Conservation (phyloP, 2,329 filamentous ascomycete genomes). For the Fonsecaea multimorphosa region DNA sequence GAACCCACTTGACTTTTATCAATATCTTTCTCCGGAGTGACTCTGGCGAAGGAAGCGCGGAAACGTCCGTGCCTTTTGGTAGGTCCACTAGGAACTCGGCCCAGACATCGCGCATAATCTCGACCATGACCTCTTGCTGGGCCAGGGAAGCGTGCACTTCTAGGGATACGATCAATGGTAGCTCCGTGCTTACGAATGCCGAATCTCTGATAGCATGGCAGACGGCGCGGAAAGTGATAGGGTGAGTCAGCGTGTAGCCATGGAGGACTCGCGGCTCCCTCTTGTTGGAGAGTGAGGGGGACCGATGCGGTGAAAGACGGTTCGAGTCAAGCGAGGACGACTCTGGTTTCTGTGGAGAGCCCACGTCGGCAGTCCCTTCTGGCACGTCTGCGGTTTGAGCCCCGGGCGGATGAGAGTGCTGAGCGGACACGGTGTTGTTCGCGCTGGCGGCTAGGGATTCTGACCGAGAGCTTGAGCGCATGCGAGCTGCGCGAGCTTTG, state of each 20-base stretch:
- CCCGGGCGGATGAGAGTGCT: not conserved
- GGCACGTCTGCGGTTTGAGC: not conserved
- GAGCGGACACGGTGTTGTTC: not conserved
- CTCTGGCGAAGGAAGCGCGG: conserved; percentile 69
- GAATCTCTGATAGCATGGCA: conserved; percentile 78
- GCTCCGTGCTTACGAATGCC: conserved; percentile 75
- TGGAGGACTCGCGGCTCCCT: conserved; percentile 82
- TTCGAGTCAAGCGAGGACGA: conserved; percentile 14
- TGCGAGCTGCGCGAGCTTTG: conserved; percentile 36
- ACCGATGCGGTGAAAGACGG: conserved; percentile 28
- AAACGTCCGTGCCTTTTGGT: conserved; percentile 44
- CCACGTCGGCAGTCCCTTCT: not conserved
- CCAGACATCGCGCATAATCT: conserved; percentile 93
- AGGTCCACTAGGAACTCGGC: conserved; percentile 72
- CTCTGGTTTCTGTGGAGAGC: conserved; percentile 3
- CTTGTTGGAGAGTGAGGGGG: conserved; percentile 39
- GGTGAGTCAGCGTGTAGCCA: conserved; percentile 82
- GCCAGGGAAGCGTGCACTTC: conserved; percentile 84
- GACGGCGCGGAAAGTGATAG: conserved; percentile 86
- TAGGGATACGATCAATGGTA: conserved; percentile 88
- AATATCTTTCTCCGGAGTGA: conserved; percentile 80
- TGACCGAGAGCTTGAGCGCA: conserved; percentile 34
- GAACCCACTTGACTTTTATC: conserved; percentile 76
- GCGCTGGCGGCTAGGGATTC: conserved; percentile 16
- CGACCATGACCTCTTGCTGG: conserved; percentile 90